A percentile compares a stretch with the other conserved stretches of the same genome.
These are phyloP conservation scores for Ustilago sp. DNA, from an alignment of 1,284 basidiomycete genomes.

Conservation along the genomic window DNA sequence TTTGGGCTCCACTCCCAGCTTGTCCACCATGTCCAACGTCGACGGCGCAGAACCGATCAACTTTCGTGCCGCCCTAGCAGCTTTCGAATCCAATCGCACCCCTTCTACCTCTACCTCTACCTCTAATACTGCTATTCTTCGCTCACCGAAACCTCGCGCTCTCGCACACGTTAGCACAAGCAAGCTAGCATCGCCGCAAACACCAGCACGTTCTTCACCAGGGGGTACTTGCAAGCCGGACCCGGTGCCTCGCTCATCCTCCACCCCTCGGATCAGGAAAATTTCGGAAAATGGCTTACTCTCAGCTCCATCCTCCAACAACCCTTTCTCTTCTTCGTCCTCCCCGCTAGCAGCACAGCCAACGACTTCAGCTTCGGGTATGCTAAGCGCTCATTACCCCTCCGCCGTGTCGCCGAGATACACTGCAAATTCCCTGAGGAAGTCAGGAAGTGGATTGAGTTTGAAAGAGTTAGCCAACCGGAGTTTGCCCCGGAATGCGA, in stretches of 20 bases:
- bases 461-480: conserved; percentile 33
- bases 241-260: conserved; percentile 31
- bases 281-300: conserved; percentile 12
- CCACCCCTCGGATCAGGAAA: conserved; percentile 32
- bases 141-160: conserved; percentile 22
- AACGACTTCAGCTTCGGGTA: conserved; percentile 23
- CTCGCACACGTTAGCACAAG: neutral
- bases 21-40: conserved; percentile 18
- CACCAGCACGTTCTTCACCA: conserved; percentile 26
- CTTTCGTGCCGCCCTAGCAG: conserved; percentile 47
- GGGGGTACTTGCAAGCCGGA: conserved; percentile 7
- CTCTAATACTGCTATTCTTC: neutral
- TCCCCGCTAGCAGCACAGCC: conserved; percentile 11
- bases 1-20: neutral
- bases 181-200: conserved; percentile 11
- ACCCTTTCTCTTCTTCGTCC: conserved; percentile 16
- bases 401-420: neutral
- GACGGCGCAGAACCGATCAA: conserved; percentile 36
- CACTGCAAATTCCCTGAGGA: conserved; percentile 5
- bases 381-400: conserved; percentile 24
- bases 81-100: conserved; percentile 29
- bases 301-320: conserved; percentile 14
- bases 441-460: conserved; percentile 35
- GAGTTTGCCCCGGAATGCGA: conserved; percentile 13
- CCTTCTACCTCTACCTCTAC: neutral